Evolutionary conservation across 2,329 filamentous ascomycete species (phyloP), one percentile per base, ranked within the genome.

Genomic region (Hypoxylon sp.): DNA sequence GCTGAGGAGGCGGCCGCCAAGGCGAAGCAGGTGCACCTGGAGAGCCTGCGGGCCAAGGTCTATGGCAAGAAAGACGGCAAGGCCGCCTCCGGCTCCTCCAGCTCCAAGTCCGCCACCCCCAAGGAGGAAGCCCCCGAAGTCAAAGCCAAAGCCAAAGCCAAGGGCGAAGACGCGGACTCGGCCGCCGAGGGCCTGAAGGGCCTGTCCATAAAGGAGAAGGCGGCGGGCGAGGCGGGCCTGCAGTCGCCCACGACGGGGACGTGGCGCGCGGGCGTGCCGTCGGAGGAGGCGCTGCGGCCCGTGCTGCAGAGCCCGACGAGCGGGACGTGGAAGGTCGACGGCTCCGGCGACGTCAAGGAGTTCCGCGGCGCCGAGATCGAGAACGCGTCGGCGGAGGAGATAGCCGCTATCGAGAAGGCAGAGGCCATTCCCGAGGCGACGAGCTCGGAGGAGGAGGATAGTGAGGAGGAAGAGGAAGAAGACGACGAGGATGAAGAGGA

Each of bases 1-100:
- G 87, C 87, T 42, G 84, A 92, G 72, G 90, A 93, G 75, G 88
- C 85, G 50, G 88, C 88, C 0, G 79, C 84, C 71, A 89, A 86
- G 77, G 88, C 88, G 51, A 89, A 89, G 78, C 82, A 88, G 70
- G 79, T 84, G 69, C 83, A 83, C 58, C 80, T 88, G 65, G 81
- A 86, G 67, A 80, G 76, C 71, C 75, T 88, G 65, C 80, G 84
- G 56, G 82, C 85, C 58, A 87, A 87, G 76, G 85, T 85, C 4
- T 76, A 87, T 67, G 84, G 84, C 24, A 71, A 71, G 52, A 70
- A 71, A n/a, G 68, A 72, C 4, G 57, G 50, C n/a, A 59, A 57
- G 45, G 20, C 26, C 26, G 4, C 26, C 40, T 6, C 32, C 32
- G 3, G 9, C 2, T 11, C 46, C 42, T 4, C 9, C 44, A n/a